These are phyloP conservation scores for Eucommia ulmoides DNA, from an alignment of 257 asterid genomes.

Conservation along the genomic window DNA sequence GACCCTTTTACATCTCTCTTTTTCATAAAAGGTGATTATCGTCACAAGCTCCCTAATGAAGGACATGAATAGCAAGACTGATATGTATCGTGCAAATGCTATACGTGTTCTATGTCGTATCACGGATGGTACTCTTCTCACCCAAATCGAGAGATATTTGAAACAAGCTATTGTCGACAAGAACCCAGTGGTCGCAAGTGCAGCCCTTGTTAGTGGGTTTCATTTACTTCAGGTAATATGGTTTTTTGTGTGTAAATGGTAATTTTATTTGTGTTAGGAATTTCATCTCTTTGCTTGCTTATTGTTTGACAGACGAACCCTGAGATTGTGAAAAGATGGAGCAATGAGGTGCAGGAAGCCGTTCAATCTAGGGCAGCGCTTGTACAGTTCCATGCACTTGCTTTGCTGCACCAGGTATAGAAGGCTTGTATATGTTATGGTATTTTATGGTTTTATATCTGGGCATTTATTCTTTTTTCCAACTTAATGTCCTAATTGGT, in stretches of 20 bases:
- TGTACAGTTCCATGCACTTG: background rate
- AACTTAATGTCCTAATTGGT: no score
- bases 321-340: background rate
- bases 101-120: background rate
- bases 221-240: background rate
- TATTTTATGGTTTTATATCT: no score
- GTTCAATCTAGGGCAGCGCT: background rate
- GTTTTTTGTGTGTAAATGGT: background rate
- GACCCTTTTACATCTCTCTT: slow-evolving; percentile 3
- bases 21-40: background rate
- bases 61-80: background rate
- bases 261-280: background rate
- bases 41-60: background rate
- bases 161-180: background rate
- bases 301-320: background rate
- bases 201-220: background rate
- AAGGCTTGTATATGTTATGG: no score
- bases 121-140: background rate
- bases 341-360: background rate
- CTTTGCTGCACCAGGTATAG: background rate
- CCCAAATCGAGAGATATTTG: background rate
- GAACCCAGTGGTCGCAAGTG: background rate
- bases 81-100: background rate
- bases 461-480: background rate
- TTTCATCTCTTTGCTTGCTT: background rate